phyloP scores from a whole-genome alignment of 805 yeast species.

The Candida khao-thaluensis region DNA sequence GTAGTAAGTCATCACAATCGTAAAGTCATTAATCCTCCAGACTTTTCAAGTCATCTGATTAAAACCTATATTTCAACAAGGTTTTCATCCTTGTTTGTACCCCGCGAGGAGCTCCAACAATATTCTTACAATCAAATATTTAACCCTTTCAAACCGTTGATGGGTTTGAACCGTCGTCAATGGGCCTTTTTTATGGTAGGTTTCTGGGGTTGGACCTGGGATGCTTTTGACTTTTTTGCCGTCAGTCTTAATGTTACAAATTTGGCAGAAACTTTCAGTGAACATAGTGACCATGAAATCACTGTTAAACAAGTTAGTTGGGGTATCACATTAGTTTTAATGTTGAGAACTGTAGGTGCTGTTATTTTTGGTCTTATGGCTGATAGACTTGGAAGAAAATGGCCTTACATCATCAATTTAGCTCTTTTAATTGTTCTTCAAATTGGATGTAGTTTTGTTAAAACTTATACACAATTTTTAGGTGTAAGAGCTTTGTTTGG shows the following conservation, averaged over 20 bases:
- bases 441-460: slow-evolving; percentile 63
- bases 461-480: slow-evolving; percentile 54
- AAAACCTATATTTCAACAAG: slow-evolving; percentile 41
- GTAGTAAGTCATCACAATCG: slow-evolving; percentile 20
- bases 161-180: slow-evolving; percentile 47
- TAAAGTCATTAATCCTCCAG: slow-evolving; percentile 28
- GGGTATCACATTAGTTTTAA: slow-evolving; percentile 67
- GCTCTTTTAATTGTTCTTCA: slow-evolving; percentile 50
- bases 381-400: slow-evolving; percentile 57
- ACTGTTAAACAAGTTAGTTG: slow-evolving; percentile 55
- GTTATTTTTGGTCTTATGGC: slow-evolving; percentile 57
- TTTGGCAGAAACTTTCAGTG: slow-evolving; percentile 44
- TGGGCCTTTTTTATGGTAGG: slow-evolving; percentile 59
- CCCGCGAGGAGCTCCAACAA: slow-evolving; percentile 40
- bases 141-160: slow-evolving; percentile 65
- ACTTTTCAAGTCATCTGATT: slow-evolving; percentile 12
- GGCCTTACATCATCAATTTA: slow-evolving; percentile 53
- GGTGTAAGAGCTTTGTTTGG: slow-evolving; percentile 67
- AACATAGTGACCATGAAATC: slow-evolving; percentile 19
- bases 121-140: slow-evolving; percentile 40
- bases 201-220: slow-evolving; percentile 62
- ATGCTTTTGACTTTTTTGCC: slow-evolving; percentile 62
- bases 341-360: slow-evolving; percentile 69
- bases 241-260: slow-evolving; percentile 50
- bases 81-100: slow-evolving; percentile 47